These are phyloP conservation scores for Stephania cephalantha DNA, from an alignment of 164 flowering plant species.

Conservation along the genomic window DNA sequence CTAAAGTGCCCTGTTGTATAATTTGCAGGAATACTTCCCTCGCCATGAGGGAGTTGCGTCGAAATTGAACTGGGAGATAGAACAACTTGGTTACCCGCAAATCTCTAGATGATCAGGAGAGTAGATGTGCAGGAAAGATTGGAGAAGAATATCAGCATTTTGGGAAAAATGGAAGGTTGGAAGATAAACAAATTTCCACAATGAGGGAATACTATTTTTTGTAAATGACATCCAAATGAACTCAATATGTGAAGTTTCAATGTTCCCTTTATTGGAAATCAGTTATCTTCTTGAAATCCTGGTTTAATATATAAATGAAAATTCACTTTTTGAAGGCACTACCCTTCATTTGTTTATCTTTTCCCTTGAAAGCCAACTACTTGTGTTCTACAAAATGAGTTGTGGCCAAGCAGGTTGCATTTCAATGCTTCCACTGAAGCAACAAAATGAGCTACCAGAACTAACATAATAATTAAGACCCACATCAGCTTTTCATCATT, in stretches of 20 bases:
- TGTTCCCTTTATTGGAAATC: constrained; percentile 13
- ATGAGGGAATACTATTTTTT: constrained; percentile 22
- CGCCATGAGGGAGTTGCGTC: constrained; percentile 76
- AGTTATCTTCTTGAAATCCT: background rate
- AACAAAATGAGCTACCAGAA: background rate
- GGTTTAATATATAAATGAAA: background rate
- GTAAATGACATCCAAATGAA: constrained; percentile 38
- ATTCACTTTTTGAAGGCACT: background rate
- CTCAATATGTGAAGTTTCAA: constrained; percentile 32
- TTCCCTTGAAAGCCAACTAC: too few species aligned
- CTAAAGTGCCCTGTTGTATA: background rate
- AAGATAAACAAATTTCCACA: constrained; percentile 20
- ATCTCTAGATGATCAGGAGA: constrained; percentile 41
- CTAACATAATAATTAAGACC: background rate
- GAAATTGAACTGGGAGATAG: constrained; percentile 81
- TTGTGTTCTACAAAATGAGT: too few species aligned
- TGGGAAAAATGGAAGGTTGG: constrained; percentile 24
- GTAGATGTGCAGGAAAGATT: constrained; percentile 9
- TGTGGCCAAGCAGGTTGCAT: background rate
- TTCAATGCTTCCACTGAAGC: background rate
- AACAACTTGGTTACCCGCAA: constrained; percentile 57
- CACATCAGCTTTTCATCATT: background rate
- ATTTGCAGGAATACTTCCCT: constrained; percentile 72
- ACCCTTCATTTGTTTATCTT: background rate
- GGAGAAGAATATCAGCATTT: constrained; percentile 21